Conservation (phyloP, 495 filamentous ascomycete species). For the Gamarada debralockiae region DNA sequence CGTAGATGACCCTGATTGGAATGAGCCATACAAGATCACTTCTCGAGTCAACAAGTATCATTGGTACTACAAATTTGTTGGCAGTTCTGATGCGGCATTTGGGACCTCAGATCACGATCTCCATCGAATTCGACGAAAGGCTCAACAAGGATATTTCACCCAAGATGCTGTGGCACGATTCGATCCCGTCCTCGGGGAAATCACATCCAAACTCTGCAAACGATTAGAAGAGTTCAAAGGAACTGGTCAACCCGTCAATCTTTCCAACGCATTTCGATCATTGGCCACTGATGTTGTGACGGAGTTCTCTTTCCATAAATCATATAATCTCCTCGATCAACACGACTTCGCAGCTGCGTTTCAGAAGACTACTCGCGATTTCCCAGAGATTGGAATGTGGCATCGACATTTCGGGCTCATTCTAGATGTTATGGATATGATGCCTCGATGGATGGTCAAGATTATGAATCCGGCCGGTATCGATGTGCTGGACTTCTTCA, state of each 20-base stretch:
- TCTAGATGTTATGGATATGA: slow-evolving; percentile 3
- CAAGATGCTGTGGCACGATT: slow-evolving; percentile 25
- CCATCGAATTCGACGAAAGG: slow-evolving; percentile 32
- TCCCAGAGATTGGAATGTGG: slow-evolving; percentile 11
- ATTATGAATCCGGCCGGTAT: slow-evolving; percentile 5
- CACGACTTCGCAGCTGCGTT: slow-evolving; percentile 25
- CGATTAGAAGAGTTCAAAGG: slow-evolving; percentile 19
- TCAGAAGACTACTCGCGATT: slow-evolving; percentile 3
- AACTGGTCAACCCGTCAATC: slow-evolving; percentile 19
- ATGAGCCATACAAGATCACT: slow-evolving; percentile 26
- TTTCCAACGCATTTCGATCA: slow-evolving; percentile 31
- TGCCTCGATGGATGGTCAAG: slow-evolving; percentile 10
- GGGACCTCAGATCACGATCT: slow-evolving; percentile 27
- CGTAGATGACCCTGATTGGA: slow-evolving; percentile 37
- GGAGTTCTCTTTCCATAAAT: slow-evolving; percentile 29
- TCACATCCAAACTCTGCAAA: slow-evolving; percentile 23
- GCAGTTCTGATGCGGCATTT: slow-evolving; percentile 27
- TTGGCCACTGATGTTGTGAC: slow-evolving; percentile 35
- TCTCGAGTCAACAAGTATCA: slow-evolving; percentile 30
- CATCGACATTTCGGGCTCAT: slow-evolving; percentile 17
- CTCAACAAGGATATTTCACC: slow-evolving; percentile 32
- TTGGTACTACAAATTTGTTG: slow-evolving; percentile 35
- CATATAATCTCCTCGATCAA: slow-evolving; percentile 29
- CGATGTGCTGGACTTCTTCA: slow-evolving; percentile 6
- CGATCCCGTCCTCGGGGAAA: slow-evolving; percentile 24